Conservation (phyloP, 2,329 filamentous ascomycete genomes). For the Aschersonia sp. region DNA sequence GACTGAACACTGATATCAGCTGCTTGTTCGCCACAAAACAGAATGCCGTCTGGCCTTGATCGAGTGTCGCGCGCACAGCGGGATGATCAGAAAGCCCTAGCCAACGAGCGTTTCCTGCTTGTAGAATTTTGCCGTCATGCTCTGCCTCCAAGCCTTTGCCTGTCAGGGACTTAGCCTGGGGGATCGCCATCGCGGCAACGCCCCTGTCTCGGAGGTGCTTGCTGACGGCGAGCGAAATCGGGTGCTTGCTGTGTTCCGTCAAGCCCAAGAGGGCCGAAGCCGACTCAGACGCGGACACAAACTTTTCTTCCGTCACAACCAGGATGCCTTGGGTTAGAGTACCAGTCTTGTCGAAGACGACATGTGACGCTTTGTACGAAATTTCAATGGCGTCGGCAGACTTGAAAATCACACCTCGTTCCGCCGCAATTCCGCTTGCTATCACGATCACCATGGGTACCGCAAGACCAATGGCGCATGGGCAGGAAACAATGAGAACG, state of each 20-base stretch:
- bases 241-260: constrained; percentile 31
- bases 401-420: constrained; percentile 55
- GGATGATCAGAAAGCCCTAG: constrained; percentile 17
- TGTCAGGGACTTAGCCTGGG: constrained; percentile 21
- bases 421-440: constrained; percentile 50
- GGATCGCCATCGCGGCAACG: constrained; percentile 8
- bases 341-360: constrained; percentile 72
- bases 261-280: constrained; percentile 15
- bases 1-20: constrained; percentile 26
- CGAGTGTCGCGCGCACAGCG: constrained; percentile 18
- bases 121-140: constrained; percentile 14
- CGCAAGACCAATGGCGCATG: constrained; percentile 60
- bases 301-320: constrained; percentile 15
- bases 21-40: constrained; percentile 26
- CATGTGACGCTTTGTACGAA: constrained; percentile 44
- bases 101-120: constrained; percentile 37
- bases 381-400: constrained; percentile 48
- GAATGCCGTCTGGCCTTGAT: constrained; percentile 26
- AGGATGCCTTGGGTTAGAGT: constrained; percentile 52
- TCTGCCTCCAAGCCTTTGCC: constrained; percentile 31
- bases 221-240: constrained; percentile 34
- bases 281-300: neutral
- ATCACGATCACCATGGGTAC: constrained; percentile 71
- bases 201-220: constrained; percentile 18
- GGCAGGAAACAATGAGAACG: constrained; percentile 62